A percentile compares a stretch with the other conserved stretches of the same genome.
Evolutionary conservation across 345 rosid species (phyloP).

Genomic region (Corymbia maculata): DNA sequence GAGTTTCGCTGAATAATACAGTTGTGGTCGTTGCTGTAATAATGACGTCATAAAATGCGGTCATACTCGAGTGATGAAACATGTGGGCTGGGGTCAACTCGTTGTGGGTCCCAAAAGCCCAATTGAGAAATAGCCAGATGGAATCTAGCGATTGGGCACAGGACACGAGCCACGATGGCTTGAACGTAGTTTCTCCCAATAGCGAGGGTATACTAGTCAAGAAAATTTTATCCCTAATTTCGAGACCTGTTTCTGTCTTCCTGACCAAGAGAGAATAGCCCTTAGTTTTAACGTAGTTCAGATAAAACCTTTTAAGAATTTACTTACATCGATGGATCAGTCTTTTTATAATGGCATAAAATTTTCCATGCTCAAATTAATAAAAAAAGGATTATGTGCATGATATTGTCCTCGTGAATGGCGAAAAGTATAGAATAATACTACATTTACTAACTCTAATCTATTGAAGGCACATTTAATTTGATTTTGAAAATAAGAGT

Average conservation of each 20-base stretch:
- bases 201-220: neutral
- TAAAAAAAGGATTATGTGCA: neutral
- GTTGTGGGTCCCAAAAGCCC: neutral
- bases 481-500: neutral
- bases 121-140: neutral
- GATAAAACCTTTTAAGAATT: no score
- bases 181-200: neutral
- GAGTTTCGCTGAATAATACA: neutral
- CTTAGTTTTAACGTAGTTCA: no score
- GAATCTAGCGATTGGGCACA: neutral
- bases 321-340: no score
- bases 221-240: no score
- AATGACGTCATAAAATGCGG: neutral
- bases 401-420: neutral
- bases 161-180: neutral
- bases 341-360: neutral
- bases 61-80: neutral
- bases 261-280: no score
- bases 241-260: no score
- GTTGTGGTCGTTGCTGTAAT: neutral
- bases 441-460: neutral
- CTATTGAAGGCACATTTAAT: fast-evolving
- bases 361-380: neutral
- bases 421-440: neutral
- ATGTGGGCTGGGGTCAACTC: neutral